Base-by-base conservation (phyloP, 164 flowering plant species). In the Nymphaea thermarum region DNA sequence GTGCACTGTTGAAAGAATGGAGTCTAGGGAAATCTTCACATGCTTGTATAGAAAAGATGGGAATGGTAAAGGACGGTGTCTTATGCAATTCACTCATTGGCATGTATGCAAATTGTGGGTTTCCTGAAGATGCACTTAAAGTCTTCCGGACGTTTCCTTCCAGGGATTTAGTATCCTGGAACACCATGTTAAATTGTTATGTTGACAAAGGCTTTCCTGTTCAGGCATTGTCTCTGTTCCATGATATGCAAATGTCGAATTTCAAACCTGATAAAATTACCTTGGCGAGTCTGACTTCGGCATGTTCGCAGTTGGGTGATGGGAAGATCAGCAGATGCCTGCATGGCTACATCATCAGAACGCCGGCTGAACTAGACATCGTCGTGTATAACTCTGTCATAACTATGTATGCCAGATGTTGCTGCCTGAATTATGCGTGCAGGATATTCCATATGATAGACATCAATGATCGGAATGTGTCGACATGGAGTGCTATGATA, bases 341-440 rank as follows among this genome's bases (percentile, higher is more conserved):
- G 63, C 89, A 85, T 76, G 86, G 84, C 53, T 85, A 78, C 63
- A 66, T 72, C 43, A 17, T 71, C 10, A 68, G 82, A 45, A 45
- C 11, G 53, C 53, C 53, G 7, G 7, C 53, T 45, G 53, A 45
- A 45, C 7, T 17, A 6, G 69, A 80, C 62, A 17, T 73, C 12
- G 59, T 78, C 63, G 57, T 83, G 3, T 80, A 76, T 72, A 85
- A 82, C 74, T 82, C 88, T 55, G 73, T 85, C 59, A 62, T 87
- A 66, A 79, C 76, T 1, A 80, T 83, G 86, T 85, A 87, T 78
- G 80, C 87, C 44, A 81, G 81, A 79, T 87, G 86, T 69, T 89
- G 91, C 14, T 73, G 80, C 42, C 45, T 87, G 71, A 18, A 43
- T 45, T 67, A 68, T 75, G 84, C 86, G 47, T 80, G 78, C 57